A percentile compares a stretch with the other conserved stretches of the same genome.
phyloP scores from a whole-genome alignment of 495 filamentous ascomycete species.

The Penicillium coffeae region DNA sequence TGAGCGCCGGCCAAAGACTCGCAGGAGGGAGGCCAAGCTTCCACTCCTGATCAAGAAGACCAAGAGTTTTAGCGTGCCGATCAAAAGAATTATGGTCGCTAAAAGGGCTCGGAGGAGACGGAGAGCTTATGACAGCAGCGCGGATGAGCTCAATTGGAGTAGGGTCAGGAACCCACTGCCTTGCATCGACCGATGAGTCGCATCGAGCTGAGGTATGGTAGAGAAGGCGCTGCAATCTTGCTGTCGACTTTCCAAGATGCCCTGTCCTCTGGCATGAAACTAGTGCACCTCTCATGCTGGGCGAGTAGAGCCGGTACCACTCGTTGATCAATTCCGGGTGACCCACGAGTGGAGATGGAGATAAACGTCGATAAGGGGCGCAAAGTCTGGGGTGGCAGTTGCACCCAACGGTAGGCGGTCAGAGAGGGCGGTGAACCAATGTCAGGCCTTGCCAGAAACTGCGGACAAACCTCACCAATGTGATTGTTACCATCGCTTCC shows the following conservation, averaged over 20 bases:
- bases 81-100: background rate
- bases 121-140: conserved; percentile 24
- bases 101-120: background rate
- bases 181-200: background rate
- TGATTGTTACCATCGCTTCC: background rate
- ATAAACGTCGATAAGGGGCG: conserved; percentile 20
- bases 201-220: conserved; percentile 3
- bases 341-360: conserved; percentile 26
- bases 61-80: background rate
- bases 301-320: background rate
- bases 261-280: background rate
- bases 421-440: conserved; percentile 11
- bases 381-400: conserved; percentile 18
- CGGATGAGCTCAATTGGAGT: conserved; percentile 30
- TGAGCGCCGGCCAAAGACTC: conserved; percentile 23
- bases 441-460: conserved; percentile 18
- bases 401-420: conserved; percentile 13
- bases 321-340: conserved; percentile 7
- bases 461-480: background rate
- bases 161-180: conserved; percentile 7
- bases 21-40: conserved; percentile 13
- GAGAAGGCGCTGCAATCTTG: background rate
- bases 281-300: conserved; percentile 9
- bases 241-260: background rate
- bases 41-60: conserved; percentile 26